These are phyloP conservation scores for Actinomucor elegans DNA, from an alignment of 371 early-diverging fungal genomes.

Conservation along the genomic window DNA sequence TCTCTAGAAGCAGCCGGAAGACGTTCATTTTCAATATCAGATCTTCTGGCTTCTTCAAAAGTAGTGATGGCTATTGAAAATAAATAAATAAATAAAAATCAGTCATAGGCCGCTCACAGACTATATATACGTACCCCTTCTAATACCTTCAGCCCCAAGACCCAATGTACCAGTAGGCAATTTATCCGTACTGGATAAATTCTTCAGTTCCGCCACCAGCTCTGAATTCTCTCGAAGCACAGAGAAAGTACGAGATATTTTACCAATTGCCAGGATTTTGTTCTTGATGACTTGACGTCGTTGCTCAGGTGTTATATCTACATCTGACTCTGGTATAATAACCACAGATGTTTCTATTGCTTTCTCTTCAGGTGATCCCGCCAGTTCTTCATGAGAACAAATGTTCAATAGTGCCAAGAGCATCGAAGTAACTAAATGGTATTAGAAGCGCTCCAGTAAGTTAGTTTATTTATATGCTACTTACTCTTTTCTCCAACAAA, in stretches of 20 bases:
- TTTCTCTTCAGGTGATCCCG: constrained; percentile 27
- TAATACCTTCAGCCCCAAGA: constrained; percentile 89
- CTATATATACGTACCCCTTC: constrained; percentile 51
- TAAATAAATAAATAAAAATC: not conserved
- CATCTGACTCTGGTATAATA: not conserved
- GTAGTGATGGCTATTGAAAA: constrained; percentile 68
- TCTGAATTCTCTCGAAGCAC: constrained; percentile 89
- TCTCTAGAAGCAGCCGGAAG: constrained; percentile 77
- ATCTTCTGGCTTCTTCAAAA: constrained; percentile 90
- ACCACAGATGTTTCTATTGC: constrained; percentile 25
- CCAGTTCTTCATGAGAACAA: constrained; percentile 80
- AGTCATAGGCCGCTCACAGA: no score
- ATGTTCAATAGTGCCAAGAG: constrained; percentile 89
- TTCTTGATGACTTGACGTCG: constrained; percentile 76
- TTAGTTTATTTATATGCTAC: constrained; percentile 12
- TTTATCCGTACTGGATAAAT: constrained; percentile 72
- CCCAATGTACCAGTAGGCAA: constrained; percentile 86
- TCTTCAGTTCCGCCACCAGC: constrained; percentile 89
- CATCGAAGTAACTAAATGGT: constrained; percentile 84
- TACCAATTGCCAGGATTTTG: constrained; percentile 92
- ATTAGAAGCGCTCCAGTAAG: not conserved
- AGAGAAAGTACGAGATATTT: constrained; percentile 86
- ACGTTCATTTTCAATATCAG: constrained; percentile 90
- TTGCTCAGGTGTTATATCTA: constrained; percentile 38
- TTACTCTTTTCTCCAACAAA: constrained; percentile 98